Base-by-base conservation (phyloP, 148 eudicot species). In the Cornus controversa region DNA sequence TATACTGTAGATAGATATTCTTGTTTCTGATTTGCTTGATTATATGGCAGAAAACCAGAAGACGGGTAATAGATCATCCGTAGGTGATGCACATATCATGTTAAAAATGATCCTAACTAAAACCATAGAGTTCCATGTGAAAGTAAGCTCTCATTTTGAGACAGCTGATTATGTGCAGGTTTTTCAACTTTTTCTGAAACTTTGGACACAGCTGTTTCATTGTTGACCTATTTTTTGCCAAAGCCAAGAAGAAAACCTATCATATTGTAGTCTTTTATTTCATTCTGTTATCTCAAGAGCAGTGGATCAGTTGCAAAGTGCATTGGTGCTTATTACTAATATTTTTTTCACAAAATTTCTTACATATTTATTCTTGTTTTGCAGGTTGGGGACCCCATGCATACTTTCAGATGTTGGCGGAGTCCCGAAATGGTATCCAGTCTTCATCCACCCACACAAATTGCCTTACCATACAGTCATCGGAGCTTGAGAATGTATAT, bases 301-400 rank as follows among this genome's bases (percentile, higher is more conserved):
- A 40, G 66, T 47, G n/a, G 27, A 16, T 26, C 15, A 26, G 40
- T 47, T 1, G 26, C 26, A 11, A 16, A 50, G 25, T 57, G n/a
- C 64, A 47, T 74, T 6, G 10, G 15, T 20, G 2, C 14, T 70
- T 25, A 40, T 47, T 13, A 22, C 45, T 24, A 10, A 24, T 70
- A n/a, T 24, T 20, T 36, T 70, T 28, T 3, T 45, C 45, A 11
- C 66, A 24, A 18, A 64, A 36, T 71, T 24, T 62, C 36, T 67
- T 66, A 45, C 27, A 27, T 13, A 34, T 67, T 78, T 74, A 20
- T 7, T 36, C 60, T 34, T 63, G 62, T 37, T 23, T 29, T 78
- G 58, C 92, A 94, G 98, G 98, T 77, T 92, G 96, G 98, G 96
- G 90, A 36, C 98, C 98, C 15, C 91, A 91, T 82, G 83, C 93